Conservation (phyloP, 345 rosid species). For the Murraya paniculata region DNA sequence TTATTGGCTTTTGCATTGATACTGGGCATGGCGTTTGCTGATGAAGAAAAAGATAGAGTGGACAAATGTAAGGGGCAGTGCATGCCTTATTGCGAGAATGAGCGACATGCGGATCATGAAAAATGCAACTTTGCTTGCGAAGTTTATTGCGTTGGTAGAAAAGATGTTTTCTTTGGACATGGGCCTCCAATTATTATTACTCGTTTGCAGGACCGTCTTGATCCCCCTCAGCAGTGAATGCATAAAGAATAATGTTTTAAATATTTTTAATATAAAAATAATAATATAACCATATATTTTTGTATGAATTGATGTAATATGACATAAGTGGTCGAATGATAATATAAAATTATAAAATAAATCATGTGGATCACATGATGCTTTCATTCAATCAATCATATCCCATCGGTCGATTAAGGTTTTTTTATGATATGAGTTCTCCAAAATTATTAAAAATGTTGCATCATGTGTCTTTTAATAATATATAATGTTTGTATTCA, state of each 20-base stretch:
- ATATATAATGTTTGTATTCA: too few relatives aligned
- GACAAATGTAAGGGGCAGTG: background rate
- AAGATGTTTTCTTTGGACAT: background rate
- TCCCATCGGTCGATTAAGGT: rapidly evolving
- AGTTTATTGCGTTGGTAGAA: background rate
- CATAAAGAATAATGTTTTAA: too few relatives aligned
- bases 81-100: background rate
- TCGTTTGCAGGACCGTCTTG: background rate
- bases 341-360: background rate
- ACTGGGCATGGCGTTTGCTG: background rate
- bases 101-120: background rate
- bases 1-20: background rate
- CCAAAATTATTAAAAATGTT: too few relatives aligned
- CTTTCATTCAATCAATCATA: background rate
- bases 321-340: background rate
- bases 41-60: background rate
- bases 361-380: background rate
- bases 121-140: background rate
- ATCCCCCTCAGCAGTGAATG: background rate
- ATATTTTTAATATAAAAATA: too few relatives aligned
- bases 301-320: background rate
- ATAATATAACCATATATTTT: too few relatives aligned
- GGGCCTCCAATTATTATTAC: background rate
- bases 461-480: too few relatives aligned
- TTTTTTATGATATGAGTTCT: too few relatives aligned